These are phyloP conservation scores for Herpotrichia juniperi DNA, from an alignment of 2,329 filamentous ascomycete genomes.

Conservation along the genomic window DNA sequence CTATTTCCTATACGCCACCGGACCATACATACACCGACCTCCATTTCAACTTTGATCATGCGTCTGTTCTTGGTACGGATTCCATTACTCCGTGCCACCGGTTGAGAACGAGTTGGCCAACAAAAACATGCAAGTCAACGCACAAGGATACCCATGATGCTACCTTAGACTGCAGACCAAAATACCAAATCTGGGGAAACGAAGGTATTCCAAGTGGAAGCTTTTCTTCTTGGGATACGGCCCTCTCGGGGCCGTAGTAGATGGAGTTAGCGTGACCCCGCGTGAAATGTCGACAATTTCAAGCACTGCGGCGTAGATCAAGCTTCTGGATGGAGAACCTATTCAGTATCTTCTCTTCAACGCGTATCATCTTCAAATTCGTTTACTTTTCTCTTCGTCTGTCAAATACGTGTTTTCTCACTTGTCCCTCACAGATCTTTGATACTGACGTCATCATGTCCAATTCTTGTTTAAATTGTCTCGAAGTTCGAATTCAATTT, in stretches of 20 bases:
- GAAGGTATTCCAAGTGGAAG: conserved; percentile 1
- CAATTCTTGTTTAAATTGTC: not conserved
- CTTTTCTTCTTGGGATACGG: conserved; percentile 10
- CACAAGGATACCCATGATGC: conserved; percentile 1
- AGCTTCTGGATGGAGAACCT: not conserved
- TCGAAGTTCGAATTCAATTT: not conserved
- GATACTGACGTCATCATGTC: not conserved
- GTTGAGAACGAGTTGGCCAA: not conserved
- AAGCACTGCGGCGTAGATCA: not conserved
- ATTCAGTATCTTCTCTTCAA: not conserved
- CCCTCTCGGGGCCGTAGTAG: conserved; percentile 4
- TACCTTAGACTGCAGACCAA: not conserved
- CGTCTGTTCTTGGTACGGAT: not conserved
- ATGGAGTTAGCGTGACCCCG: conserved; percentile 6
- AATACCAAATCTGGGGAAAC: not conserved
- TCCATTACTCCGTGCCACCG: not conserved
- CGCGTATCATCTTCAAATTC: no score
- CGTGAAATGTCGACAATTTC: not conserved
- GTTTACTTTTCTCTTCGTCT: not conserved
- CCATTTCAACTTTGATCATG: not conserved
- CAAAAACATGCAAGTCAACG: not conserved
- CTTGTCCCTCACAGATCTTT: not conserved
- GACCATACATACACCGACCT: not conserved
- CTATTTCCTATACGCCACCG: not conserved
- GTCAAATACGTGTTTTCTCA: no score